Conservation (phyloP, 179 eudicot species). For the Drosera spatulata region DNA sequence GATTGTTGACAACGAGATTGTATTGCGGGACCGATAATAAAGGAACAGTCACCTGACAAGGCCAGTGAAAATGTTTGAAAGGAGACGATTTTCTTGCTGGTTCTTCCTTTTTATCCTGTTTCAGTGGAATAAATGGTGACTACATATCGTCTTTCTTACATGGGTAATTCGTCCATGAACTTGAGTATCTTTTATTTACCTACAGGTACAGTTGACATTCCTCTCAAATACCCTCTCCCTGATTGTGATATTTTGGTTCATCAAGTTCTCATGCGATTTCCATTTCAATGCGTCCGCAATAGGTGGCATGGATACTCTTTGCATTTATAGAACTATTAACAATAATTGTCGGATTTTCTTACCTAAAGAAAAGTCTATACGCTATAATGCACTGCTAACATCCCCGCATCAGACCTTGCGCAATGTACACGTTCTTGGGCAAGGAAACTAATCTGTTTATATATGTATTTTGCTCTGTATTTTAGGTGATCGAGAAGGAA, state of each 20-base stretch:
- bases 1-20: conserved; percentile 97
- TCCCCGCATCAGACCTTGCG: too few species aligned
- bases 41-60: conserved; percentile 98
- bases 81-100: background rate
- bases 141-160: background rate
- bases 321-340: background rate
- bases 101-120: background rate
- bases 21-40: conserved; percentile 93
- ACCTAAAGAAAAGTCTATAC: too few species aligned
- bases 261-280: conserved; percentile 92
- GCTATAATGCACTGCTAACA: too few species aligned
- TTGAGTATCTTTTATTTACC: conserved; percentile 7
- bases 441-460: too few species aligned
- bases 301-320: conserved; percentile 28
- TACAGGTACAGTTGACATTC: conserved; percentile 89
- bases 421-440: too few species aligned
- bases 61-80: conserved; percentile 24
- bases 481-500: conserved; percentile 91
- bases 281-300: conserved; percentile 75
- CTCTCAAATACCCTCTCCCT: conserved; percentile 88
- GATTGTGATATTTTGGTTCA: conserved; percentile 99
- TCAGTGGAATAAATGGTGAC: background rate
- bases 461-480: conserved; percentile 7
- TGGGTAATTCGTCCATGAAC: background rate
- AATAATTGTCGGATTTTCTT: too few species aligned